These are phyloP conservation scores for Amesomyces nigricolor DNA, from an alignment of 2,329 filamentous ascomycete species.

Conservation along the genomic window DNA sequence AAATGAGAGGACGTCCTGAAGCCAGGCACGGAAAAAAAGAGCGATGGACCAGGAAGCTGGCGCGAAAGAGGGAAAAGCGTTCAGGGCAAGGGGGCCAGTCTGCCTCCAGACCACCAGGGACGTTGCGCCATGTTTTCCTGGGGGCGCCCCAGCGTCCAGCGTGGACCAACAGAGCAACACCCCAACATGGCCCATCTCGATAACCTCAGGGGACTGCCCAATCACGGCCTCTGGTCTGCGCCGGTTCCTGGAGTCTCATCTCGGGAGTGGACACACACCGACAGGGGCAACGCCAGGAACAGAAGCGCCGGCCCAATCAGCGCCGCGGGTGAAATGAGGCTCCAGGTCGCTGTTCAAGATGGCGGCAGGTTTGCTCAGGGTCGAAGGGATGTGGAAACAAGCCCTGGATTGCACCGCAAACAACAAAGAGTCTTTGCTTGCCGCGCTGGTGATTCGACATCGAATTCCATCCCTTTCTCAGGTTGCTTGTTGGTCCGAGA, in stretches of 20 bases:
- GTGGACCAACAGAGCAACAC: conserved; percentile 17
- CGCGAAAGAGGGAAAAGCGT: conserved; percentile 17
- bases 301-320: conserved; percentile 19
- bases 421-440: not conserved
- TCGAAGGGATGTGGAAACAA: not conserved
- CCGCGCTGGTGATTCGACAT: not conserved
- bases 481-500: no score
- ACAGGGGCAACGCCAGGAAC: conserved; percentile 23
- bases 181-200: conserved; percentile 22
- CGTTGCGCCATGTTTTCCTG: conserved; percentile 14
- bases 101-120: not conserved
- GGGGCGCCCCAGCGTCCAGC: conserved; percentile 2
- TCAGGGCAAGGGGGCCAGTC: conserved; percentile 8
- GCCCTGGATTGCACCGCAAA: not conserved
- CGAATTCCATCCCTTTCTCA: not conserved
- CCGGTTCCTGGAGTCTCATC: conserved; percentile 25
- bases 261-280: conserved; percentile 24
- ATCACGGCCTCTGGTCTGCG: conserved; percentile 16
- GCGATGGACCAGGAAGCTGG: conserved; percentile 8
- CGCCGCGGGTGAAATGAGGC: conserved; percentile 24
- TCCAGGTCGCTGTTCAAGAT: not conserved
- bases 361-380: not conserved
- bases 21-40: conserved; percentile 5
- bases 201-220: conserved; percentile 21
- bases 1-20: conserved; percentile 24